phyloP scores from a whole-genome alignment of 495 filamentous ascomycete genomes.

The Neurospora cerealis region DNA sequence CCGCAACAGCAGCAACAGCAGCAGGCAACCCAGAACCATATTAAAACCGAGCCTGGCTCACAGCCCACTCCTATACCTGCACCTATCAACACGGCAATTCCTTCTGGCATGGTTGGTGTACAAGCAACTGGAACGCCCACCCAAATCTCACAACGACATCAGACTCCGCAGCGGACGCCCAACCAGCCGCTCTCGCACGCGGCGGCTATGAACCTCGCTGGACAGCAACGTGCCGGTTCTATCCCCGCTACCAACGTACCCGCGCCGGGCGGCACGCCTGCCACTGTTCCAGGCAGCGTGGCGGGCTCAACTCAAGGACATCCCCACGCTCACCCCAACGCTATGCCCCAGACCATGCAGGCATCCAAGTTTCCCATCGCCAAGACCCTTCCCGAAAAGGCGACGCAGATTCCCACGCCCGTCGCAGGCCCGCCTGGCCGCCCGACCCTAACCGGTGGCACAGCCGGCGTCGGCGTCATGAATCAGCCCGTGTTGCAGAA shows the following conservation, averaged over 20 bases:
- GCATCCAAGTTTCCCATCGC: constrained; percentile 63
- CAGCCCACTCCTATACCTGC: constrained; percentile 24
- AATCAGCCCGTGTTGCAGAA: constrained; percentile 77
- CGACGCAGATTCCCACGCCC: constrained; percentile 54
- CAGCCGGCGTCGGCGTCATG: constrained; percentile 60
- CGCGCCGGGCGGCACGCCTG: constrained; percentile 22
- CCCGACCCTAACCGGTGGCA: constrained; percentile 69
- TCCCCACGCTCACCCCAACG: constrained; percentile 40
- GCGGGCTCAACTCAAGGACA: constrained; percentile 33
- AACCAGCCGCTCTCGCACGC: constrained; percentile 39
- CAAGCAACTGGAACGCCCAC: constrained; percentile 34
- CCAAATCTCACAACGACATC: constrained; percentile 31
- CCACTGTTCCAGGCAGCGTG: constrained; percentile 13
- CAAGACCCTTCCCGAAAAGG: constrained; percentile 56
- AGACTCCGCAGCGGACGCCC: constrained; percentile 34
- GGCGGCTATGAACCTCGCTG: constrained; percentile 31
- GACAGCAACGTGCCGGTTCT: constrained; percentile 27
- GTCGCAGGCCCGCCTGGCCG: constrained; percentile 46
- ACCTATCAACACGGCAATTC: constrained; percentile 37
- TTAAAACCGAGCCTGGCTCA: constrained; percentile 31
- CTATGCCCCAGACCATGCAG: constrained; percentile 28
- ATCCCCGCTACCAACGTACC: constrained; percentile 23
- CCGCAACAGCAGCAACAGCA: constrained; percentile 21
- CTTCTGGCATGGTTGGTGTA: constrained; percentile 29
- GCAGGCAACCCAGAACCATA: constrained; percentile 18